phyloP scores from a whole-genome alignment of 768 basidiomycete genomes.

The Cyclocybe aegerita region DNA sequence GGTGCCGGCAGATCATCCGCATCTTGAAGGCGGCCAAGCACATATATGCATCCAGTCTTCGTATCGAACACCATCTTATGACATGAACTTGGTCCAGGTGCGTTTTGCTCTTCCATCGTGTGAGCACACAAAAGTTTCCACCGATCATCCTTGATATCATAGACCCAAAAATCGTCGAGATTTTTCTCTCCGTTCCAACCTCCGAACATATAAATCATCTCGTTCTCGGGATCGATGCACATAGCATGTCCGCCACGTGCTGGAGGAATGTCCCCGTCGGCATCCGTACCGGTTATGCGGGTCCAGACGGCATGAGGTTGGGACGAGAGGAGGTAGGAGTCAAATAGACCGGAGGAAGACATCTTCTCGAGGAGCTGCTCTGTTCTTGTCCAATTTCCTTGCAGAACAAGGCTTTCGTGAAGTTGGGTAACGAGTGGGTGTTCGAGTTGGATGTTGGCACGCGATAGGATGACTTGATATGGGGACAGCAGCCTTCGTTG shows the following conservation, averaged over 20 bases:
- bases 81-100: slow-evolving; percentile 71
- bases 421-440: slow-evolving; percentile 70
- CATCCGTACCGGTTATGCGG: slow-evolving; percentile 56
- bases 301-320: slow-evolving; percentile 65
- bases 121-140: slow-evolving; percentile 63
- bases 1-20: slow-evolving; percentile 36
- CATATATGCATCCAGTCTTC: slow-evolving; percentile 68
- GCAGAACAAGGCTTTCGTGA: slow-evolving; percentile 61
- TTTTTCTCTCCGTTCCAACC: slow-evolving; percentile 76
- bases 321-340: slow-evolving; percentile 53
- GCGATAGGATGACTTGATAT: slow-evolving; percentile 55
- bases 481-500: slow-evolving; percentile 71
- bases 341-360: slow-evolving; percentile 59
- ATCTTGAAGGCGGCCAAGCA: slow-evolving; percentile 70
- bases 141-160: slow-evolving; percentile 53
- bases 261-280: slow-evolving; percentile 64
- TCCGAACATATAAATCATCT: slow-evolving; percentile 72
- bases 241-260: slow-evolving; percentile 79
- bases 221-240: slow-evolving; percentile 68
- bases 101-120: slow-evolving; percentile 57
- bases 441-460: slow-evolving; percentile 58
- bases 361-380: slow-evolving; percentile 53
- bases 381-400: slow-evolving; percentile 60
- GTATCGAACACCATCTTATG: slow-evolving; percentile 82
- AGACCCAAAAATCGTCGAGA: slow-evolving; percentile 80